Evolutionary conservation across 306 rosid genomes (phyloP).

Genomic region (Carpinus fangiana): DNA sequence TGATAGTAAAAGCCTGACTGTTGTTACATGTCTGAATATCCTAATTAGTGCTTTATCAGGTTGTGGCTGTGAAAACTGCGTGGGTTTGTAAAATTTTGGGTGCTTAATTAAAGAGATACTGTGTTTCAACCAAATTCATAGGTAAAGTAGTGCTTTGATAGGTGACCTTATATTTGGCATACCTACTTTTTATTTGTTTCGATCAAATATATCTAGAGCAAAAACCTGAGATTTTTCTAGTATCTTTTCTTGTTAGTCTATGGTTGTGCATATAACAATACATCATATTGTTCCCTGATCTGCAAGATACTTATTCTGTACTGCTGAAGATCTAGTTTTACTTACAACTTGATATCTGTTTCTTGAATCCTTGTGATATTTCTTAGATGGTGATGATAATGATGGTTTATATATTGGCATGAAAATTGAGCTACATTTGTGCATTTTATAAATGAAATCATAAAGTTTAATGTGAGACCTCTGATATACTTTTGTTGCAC

Average conservation of each 20-base stretch:
- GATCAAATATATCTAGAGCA: not conserved
- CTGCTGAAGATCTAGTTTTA: slow-evolving; percentile 19
- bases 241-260: not conserved
- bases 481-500: slow-evolving; percentile 31
- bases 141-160: not conserved
- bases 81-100: not conserved
- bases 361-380: not conserved
- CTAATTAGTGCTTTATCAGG: not conserved
- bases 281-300: not conserved
- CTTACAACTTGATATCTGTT: not conserved
- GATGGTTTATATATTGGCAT: not conserved
- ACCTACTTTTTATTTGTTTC: not conserved
- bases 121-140: not conserved
- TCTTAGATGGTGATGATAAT: not conserved
- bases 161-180: not conserved
- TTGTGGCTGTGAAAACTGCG: not conserved
- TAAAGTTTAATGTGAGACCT: not conserved
- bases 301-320: not conserved
- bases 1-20: not conserved
- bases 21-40: not conserved
- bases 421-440: slow-evolving; percentile 18
- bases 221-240: not conserved
- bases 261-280: not conserved
- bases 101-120: not conserved
- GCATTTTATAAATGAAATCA: not conserved